These are phyloP conservation scores for Dacryopinax spathularia DNA, from an alignment of 768 basidiomycete genomes.

Conservation along the genomic window DNA sequence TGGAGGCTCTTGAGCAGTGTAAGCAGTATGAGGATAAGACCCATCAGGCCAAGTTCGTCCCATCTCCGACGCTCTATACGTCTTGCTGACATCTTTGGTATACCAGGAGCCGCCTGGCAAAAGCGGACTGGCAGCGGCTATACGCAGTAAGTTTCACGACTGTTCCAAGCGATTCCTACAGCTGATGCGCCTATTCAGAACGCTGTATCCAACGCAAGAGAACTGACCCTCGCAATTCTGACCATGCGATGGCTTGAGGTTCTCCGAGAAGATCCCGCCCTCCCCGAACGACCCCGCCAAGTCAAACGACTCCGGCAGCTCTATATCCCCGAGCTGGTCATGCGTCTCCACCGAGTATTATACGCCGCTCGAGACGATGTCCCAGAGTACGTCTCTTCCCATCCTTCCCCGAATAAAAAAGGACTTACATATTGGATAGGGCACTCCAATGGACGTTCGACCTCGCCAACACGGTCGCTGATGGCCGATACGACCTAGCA, in stretches of 20 bases:
- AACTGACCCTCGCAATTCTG: background rate
- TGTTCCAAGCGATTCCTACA: background rate
- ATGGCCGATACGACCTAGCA: constrained; percentile 72
- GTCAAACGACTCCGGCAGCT: constrained; percentile 73
- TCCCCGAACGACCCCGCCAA: constrained; percentile 36
- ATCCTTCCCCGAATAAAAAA: background rate
- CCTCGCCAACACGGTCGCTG: constrained; percentile 73
- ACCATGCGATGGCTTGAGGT: background rate
- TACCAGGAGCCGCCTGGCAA: background rate
- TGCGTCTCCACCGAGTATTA: constrained; percentile 66
- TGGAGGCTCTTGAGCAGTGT: background rate
- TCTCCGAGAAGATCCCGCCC: background rate
- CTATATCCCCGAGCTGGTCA: constrained; percentile 77
- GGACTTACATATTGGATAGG: constrained; percentile 26
- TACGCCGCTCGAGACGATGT: constrained; percentile 47
- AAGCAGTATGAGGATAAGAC: background rate
- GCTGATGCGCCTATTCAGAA: background rate
- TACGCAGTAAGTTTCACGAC: background rate
- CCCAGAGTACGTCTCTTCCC: constrained; percentile 41
- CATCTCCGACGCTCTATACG: background rate
- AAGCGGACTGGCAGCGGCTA: background rate
- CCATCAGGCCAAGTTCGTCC: background rate
- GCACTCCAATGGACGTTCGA: constrained; percentile 62
- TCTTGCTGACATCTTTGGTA: background rate
- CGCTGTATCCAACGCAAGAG: background rate